These are phyloP conservation scores for Plantago lanceolata DNA, from an alignment of 305 asterid genomes.

Conservation along the genomic window DNA sequence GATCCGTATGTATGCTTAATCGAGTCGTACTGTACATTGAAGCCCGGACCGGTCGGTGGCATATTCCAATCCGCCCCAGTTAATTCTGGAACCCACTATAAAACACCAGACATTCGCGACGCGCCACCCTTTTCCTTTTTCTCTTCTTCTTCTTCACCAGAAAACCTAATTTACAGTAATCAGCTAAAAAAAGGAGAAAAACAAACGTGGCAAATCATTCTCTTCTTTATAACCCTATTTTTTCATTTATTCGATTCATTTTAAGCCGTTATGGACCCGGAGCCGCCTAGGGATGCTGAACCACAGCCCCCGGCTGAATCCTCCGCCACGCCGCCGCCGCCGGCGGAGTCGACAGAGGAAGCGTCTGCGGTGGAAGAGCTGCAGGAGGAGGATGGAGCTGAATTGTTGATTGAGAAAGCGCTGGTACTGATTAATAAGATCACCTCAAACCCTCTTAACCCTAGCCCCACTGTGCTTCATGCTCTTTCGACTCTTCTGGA, in stretches of 20 bases:
- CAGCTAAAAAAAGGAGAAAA: too few species aligned
- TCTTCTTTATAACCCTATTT: too few species aligned
- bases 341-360: too few species aligned
- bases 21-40: too few species aligned
- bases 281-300: slow-evolving; percentile 34
- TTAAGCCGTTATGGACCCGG: slow-evolving; percentile 6
- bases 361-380: slow-evolving; percentile 35
- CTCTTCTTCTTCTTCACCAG: neutral
- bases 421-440: slow-evolving; percentile 72
- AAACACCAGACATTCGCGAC: neutral
- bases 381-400: slow-evolving; percentile 56
- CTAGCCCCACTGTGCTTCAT: slow-evolving; percentile 71
- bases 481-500: slow-evolving; percentile 82
- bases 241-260: too few species aligned
- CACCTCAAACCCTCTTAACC: slow-evolving; percentile 71
- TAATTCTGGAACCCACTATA: neutral
- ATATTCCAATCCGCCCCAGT: neutral
- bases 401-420: slow-evolving; percentile 57
- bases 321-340: slow-evolving; percentile 1
- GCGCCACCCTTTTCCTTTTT: neutral
- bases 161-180: neutral
- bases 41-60: neutral
- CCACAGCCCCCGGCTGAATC: slow-evolving; percentile 25
- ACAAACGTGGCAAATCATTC: neutral
- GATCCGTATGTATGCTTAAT: too few species aligned